Conservation (phyloP, 2,329 filamentous ascomycete genomes). For the Penicillium sp. region DNA sequence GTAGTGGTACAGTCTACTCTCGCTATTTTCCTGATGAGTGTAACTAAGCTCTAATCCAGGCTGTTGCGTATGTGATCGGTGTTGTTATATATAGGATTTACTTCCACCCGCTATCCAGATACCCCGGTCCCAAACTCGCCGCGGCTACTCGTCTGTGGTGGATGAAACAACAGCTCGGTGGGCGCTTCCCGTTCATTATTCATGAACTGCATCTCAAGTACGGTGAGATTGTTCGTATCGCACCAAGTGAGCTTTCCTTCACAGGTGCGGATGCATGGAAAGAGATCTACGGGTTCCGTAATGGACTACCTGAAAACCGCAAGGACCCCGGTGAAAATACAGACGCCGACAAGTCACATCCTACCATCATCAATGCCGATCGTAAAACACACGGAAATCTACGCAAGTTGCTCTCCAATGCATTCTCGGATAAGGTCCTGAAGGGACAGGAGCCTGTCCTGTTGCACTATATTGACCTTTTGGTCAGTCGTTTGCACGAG, state of each 20-base stretch:
- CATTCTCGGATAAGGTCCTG: constrained; percentile 6
- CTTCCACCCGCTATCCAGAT: constrained; percentile 26
- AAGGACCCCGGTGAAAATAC: constrained; percentile 11
- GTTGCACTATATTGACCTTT: constrained; percentile 9
- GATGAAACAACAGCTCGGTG: constrained; percentile 7
- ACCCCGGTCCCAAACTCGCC: constrained; percentile 29
- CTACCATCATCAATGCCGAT: constrained; percentile 9
- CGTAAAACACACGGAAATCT: constrained; percentile 4
- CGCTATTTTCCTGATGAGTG: too few relatives aligned
- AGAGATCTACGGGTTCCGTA: constrained; percentile 10
- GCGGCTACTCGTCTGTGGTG: constrained; percentile 15
- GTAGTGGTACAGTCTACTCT: background rate
- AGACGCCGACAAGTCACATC: constrained; percentile 6
- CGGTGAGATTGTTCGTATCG: constrained; percentile 9
- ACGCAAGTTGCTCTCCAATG: constrained; percentile 7
- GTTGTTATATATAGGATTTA: constrained; percentile 26
- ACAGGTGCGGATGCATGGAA: constrained; percentile 9
- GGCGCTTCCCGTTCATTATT: constrained; percentile 7
- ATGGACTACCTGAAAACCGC: constrained; percentile 7
- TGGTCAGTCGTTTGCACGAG: constrained; percentile 7
- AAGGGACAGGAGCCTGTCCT: constrained; percentile 9
- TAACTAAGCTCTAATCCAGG: background rate
- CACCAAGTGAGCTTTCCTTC: constrained; percentile 6
- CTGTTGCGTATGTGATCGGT: constrained; percentile 1
- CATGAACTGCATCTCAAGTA: constrained; percentile 10